Base-by-base conservation (phyloP, 345 rosid genomes). In the Zanthoxylum bungeanum region DNA sequence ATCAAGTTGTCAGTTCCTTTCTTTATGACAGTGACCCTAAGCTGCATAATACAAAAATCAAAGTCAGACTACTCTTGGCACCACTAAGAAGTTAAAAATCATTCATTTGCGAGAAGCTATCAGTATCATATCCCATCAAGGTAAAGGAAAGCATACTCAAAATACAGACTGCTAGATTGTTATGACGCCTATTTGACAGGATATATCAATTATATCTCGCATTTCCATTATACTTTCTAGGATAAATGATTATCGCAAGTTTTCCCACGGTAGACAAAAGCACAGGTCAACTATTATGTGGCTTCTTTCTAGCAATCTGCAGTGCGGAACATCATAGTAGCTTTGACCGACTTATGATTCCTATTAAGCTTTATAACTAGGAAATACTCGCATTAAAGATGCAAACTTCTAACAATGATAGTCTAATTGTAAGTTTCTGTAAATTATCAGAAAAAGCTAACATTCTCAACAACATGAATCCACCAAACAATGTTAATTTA, bases 11-110 rank as follows among this genome's bases (percentile, higher is more conserved):
- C 72, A 9, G 79, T 70, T 55, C 84, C 82, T 67, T 78, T 80
- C 27, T 60, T 36, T 17, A 4, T 65, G 52, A 88, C 78, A 58
- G 86, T 77, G 44, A 88, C 89, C 75, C 78, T 85, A 72, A 91
- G 85, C 95, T 91, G 86, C 76, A 66, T 4, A 28, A 74, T 16
- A 19, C 55, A 74, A 34, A 65, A 8, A 52, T 58, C 57, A 49
- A 67, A 64, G 63, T 22, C 36, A 67, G n/a, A 22, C 31, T 49
- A 58, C 22, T 17, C 25, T 37, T 27, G 62, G 28, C 1, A 11
- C 24, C 9, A 58, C 37, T 21, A 12, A 66, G 40, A 40, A 39
- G 12, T 28, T 47, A n/a, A 37, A 60, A 51, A 39, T 49, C 25
- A 9, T n/a, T 56, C 10, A 33, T 50, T 25, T 5, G 27, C 17